Conservation (phyloP, 2,329 filamentous ascomycete genomes). For the Cytospora schulzeri region DNA sequence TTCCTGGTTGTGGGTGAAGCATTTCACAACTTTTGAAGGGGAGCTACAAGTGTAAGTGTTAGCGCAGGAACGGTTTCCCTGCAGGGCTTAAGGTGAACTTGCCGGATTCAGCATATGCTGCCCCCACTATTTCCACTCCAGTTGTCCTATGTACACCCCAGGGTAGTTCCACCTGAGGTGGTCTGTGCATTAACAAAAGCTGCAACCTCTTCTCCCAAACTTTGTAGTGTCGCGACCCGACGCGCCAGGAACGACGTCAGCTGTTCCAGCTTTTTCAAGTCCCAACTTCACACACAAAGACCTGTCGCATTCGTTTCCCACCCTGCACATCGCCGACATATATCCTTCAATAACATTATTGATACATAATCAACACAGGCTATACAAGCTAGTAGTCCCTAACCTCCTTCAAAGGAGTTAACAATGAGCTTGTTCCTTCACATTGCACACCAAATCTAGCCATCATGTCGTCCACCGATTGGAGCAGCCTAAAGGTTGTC, state of each 20-base stretch:
- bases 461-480: conserved; percentile 51
- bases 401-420: background rate
- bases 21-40: background rate
- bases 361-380: background rate
- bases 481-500: conserved; percentile 67
- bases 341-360: background rate
- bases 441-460: conserved; percentile 22
- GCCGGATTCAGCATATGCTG: conserved; percentile 13
- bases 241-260: conserved; percentile 24
- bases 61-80: background rate
- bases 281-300: background rate
- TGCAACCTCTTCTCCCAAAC: conserved; percentile 23
- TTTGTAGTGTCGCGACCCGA: conserved; percentile 24
- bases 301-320: conserved; percentile 9
- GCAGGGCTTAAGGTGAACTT: background rate
- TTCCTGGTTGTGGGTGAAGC: background rate
- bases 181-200: conserved; percentile 8
- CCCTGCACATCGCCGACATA: background rate
- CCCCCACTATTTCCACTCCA: background rate
- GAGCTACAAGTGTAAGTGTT: background rate
- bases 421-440: conserved; percentile 20
- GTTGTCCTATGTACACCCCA: background rate
- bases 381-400: background rate
- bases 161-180: background rate
- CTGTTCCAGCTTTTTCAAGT: conserved; percentile 16